Base-by-base conservation (phyloP, 805 yeast species). In the Ogataea saltuana region DNA sequence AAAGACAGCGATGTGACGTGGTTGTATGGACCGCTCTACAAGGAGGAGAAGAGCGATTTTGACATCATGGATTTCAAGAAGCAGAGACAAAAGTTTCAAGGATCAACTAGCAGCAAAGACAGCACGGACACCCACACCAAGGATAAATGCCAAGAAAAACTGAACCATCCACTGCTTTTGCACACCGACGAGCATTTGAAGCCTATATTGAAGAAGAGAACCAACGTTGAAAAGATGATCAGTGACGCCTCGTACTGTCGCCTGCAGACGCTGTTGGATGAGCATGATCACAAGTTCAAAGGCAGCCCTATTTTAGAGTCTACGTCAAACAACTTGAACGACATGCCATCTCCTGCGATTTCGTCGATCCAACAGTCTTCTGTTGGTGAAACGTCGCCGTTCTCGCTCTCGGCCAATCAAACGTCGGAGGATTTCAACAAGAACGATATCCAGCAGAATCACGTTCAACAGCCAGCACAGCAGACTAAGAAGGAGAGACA, bases 1-100 rank as follows among this genome's bases (percentile, higher is more conserved):
- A 93, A 95, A 66, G 99, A 93, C 57, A 83, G 85, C 45, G 99
- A 93, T 63, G 97, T 93, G 9, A 89, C 97, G 1, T 93, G 99
- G 99, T 75, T 93, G 11, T 93, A 91, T 67, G 99, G 99, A 1
- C 99, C 99, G 4, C 56, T 63, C 7, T 61, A 59, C 22, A 57
- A 56, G 35, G 59, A 51, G 6, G 57, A 56, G 13, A 47, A 45
- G 25, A 41, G 45, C 22, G 58, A 50, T 16, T 45, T 49, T 17
- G 53, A 53, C 28, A 49, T 49, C 26, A 43, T 49, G 37, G 54
- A 53, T 30, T 50, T 48, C 36, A 42, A 46, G 32, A 44, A 51
- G 16, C 40, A 43, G 17, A 44, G 48, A 35, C 32, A 43, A 13
- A 28, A 45, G 19, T 27, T 28, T 5, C 41, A 44, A 18, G 41